Percentiles rank a stretch among this genome's conserved stretches.
Evolutionary conservation across 768 basidiomycete species (phyloP).

Genomic region (Leccinum disarticulatum): DNA sequence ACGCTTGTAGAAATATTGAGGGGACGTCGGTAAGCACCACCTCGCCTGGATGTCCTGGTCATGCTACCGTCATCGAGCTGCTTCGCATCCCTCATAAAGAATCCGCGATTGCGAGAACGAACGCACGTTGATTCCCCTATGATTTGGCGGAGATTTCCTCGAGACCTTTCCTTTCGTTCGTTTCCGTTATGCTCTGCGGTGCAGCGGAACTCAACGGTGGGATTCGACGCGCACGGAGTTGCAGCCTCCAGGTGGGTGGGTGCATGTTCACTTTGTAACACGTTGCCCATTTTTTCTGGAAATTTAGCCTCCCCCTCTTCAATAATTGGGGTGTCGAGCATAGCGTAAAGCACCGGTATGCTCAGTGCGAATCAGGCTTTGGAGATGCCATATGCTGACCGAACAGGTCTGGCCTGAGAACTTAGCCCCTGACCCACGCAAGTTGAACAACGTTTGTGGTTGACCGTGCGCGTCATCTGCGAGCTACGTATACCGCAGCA

Average conservation of each 20-base stretch:
- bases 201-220: slow-evolving; percentile 11
- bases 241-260: slow-evolving; percentile 24
- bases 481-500: slow-evolving; percentile 17
- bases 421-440: slow-evolving; percentile 30
- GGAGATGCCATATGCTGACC: slow-evolving; percentile 13
- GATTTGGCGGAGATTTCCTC: slow-evolving; percentile 23
- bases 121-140: slow-evolving; percentile 22
- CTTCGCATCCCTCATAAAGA: slow-evolving; percentile 22
- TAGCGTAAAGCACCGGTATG: slow-evolving; percentile 23
- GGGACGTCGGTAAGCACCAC: slow-evolving; percentile 23
- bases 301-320: slow-evolving; percentile 11
- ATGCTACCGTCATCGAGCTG: slow-evolving; percentile 8
- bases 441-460: slow-evolving; percentile 4
- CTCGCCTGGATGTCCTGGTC: slow-evolving; percentile 10
- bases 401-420: slow-evolving; percentile 2
- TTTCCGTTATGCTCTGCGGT: slow-evolving; percentile 26
- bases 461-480: slow-evolving; percentile 2
- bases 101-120: slow-evolving; percentile 21
- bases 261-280: slow-evolving; percentile 24
- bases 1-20: slow-evolving; percentile 26
- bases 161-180: slow-evolving; percentile 13
- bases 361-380: slow-evolving; percentile 21
- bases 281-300: slow-evolving; percentile 30
- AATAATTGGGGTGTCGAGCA: slow-evolving; percentile 12
- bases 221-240: slow-evolving; percentile 20